Conservation (phyloP, 2,329 filamentous ascomycete species). For the Cordyceps cicadae region DNA sequence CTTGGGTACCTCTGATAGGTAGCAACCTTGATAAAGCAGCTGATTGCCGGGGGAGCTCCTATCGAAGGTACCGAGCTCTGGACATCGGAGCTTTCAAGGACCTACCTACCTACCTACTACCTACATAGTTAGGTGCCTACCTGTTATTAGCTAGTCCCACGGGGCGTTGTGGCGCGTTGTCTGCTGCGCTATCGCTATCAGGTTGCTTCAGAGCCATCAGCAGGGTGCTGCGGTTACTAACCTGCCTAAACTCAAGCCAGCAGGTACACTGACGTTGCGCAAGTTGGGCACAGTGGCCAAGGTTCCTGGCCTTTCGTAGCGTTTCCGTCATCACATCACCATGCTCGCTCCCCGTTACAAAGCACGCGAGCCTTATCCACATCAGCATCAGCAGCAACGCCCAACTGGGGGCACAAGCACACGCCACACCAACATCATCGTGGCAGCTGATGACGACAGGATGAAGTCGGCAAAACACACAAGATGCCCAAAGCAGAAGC, state of each 20-base stretch:
- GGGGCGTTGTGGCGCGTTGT: background rate
- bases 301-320: background rate
- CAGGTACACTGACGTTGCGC: no score
- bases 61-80: background rate
- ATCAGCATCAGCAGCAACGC: background rate
- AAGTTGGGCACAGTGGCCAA: background rate
- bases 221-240: no score
- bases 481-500: background rate
- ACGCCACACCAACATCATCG: background rate
- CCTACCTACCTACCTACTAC: no score
- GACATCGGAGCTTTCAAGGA: no score
- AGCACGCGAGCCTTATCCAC: background rate
- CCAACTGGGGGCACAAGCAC: background rate
- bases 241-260: no score
- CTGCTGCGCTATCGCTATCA: no score
- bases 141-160: background rate
- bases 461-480: background rate
- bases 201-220: no score
- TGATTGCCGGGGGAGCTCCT: background rate
- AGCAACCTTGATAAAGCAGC: background rate
- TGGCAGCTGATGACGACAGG: slow-evolving; percentile 8
- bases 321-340: background rate
- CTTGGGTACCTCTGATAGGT: background rate
- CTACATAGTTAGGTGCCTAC: no score
- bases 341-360: background rate